Evolutionary conservation across 371 early-diverging fungal species (phyloP).

Genomic region (Paraphysoderma sedebokerense): DNA sequence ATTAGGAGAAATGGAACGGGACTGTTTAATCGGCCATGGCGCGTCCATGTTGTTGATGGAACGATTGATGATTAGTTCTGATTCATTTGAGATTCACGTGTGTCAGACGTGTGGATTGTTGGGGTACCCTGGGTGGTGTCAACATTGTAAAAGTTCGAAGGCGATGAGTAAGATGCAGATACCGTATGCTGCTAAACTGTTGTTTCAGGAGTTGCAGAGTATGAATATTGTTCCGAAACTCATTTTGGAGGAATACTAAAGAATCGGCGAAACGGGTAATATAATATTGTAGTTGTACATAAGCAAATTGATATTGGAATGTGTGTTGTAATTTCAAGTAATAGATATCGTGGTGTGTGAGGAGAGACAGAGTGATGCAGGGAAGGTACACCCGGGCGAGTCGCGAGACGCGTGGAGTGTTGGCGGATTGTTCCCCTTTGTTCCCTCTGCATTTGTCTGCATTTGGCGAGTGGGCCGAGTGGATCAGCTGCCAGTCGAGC

Average conservation of each 20-base stretch:
- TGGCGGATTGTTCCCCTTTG: too few species aligned
- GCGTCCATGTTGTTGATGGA: slow-evolving; percentile 85
- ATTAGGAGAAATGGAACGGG: slow-evolving; percentile 98
- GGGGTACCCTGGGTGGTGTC: slow-evolving; percentile 91
- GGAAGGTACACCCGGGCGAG: too few species aligned
- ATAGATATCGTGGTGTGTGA: too few species aligned
- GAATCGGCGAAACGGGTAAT: too few species aligned
- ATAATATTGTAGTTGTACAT: too few species aligned
- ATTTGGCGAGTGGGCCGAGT: too few species aligned
- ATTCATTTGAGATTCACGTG: slow-evolving; percentile 82
- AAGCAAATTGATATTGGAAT: too few species aligned
- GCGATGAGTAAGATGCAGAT: slow-evolving; percentile 79
- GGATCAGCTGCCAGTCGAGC: too few species aligned
- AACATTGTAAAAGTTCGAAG: slow-evolving; percentile 76
- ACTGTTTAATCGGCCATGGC: slow-evolving; percentile 97
- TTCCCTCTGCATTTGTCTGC: too few species aligned
- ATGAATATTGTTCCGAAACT: slow-evolving; percentile 89
- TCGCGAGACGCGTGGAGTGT: too few species aligned
- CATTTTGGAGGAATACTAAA: slow-evolving; percentile 6
- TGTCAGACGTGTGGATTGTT: slow-evolving; percentile 88
- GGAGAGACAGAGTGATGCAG: too few species aligned
- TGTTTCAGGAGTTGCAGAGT: slow-evolving; percentile 91
- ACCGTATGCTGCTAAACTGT: slow-evolving; percentile 91
- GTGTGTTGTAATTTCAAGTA: too few species aligned
- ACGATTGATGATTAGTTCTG: slow-evolving; percentile 88